phyloP scores from a whole-genome alignment of 306 rosid species.

The Luffa acutangula region DNA sequence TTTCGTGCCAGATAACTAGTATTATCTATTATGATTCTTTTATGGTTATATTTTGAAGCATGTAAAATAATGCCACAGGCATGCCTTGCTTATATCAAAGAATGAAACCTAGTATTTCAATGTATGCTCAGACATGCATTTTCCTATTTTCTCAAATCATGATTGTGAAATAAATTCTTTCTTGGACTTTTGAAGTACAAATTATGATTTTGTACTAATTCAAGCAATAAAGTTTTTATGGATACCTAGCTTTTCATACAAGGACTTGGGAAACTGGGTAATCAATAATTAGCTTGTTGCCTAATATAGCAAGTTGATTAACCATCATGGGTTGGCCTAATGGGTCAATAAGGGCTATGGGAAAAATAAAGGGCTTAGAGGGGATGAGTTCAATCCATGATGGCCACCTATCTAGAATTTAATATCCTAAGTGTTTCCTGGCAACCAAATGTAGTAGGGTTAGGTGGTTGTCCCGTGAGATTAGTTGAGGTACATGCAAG shows the following conservation, averaged over 20 bases:
- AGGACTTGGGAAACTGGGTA: not conserved
- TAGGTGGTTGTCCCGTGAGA: too few species aligned
- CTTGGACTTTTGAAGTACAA: not conserved
- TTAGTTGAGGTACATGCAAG: too few species aligned
- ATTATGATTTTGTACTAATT: not conserved
- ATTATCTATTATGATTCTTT: not conserved
- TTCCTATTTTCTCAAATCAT: not conserved
- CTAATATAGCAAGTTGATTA: not conserved
- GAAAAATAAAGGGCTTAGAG: too few species aligned
- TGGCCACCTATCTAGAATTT: too few species aligned
- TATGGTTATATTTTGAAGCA: not conserved
- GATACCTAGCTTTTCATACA: not conserved
- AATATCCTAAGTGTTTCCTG: too few species aligned
- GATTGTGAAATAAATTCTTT: not conserved
- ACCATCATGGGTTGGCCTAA: too few species aligned
- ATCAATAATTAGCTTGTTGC: not conserved
- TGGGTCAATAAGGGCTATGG: too few species aligned
- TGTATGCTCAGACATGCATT: not conserved
- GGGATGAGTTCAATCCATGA: too few species aligned
- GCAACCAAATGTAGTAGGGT: too few species aligned
- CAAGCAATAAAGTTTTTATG: not conserved
- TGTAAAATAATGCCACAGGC: not conserved
- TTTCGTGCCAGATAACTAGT: not conserved
- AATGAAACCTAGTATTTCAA: not conserved
- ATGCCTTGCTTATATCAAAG: not conserved